phyloP scores from a whole-genome alignment of 148 eudicot species.

The Talinum fruticosum region DNA sequence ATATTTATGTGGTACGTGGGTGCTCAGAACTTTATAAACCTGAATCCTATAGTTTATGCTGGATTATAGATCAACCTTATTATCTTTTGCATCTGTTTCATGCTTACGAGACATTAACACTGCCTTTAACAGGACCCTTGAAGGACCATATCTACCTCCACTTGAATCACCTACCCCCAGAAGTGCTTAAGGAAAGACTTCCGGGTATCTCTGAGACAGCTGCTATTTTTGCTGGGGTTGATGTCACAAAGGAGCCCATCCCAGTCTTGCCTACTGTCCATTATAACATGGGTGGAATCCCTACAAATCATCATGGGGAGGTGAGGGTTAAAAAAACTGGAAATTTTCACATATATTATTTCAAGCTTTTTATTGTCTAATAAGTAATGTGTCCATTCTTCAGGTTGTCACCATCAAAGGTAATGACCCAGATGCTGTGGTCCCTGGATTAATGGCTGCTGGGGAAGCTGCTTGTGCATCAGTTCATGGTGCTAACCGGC shows the following conservation, averaged over 20 bases:
- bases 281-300: constrained; percentile 99
- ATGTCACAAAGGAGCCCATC: constrained; percentile 97
- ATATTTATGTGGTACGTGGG: neutral
- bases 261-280: constrained; percentile 99
- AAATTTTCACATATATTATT: neutral
- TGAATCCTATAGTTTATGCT: neutral
- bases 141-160: constrained; percentile 98
- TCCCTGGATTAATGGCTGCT: constrained; percentile 97
- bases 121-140: constrained; percentile 60
- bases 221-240: constrained; percentile 98
- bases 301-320: constrained; percentile 97
- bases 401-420: constrained; percentile 90
- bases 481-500: constrained; percentile 98
- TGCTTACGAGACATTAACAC: neutral
- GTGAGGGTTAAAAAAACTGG: constrained; percentile 32
- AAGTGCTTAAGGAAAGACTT: constrained; percentile 96
- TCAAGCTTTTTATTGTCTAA: neutral
- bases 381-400: constrained; percentile 15
- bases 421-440: constrained; percentile 75
- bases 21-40: neutral
- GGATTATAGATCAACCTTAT: neutral
- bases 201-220: constrained; percentile 99
- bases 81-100: neutral
- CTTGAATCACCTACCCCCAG: constrained; percentile 97
- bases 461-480: constrained; percentile 99